Percentiles rank a stretch among this genome's conserved stretches.
Conservation (phyloP, 2,329 filamentous ascomycete genomes). For the Claviceps paspali region DNA sequence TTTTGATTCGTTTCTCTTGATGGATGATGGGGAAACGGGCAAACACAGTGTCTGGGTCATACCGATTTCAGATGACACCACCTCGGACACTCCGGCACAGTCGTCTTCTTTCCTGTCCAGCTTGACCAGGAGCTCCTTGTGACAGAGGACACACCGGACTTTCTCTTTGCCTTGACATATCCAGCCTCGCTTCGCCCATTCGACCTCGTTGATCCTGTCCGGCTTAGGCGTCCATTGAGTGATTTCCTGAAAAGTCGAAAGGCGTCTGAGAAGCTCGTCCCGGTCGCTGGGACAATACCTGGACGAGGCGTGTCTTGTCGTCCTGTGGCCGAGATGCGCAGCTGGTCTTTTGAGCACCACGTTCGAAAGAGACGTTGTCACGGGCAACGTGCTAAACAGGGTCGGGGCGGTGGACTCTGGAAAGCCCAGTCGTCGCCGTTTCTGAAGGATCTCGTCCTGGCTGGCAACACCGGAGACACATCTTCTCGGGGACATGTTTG, state of each 20-base stretch:
- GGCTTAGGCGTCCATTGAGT: conserved; percentile 93
- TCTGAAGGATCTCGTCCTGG: conserved; percentile 30
- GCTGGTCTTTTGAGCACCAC: conserved; percentile 3
- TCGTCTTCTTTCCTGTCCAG: conserved; percentile 46
- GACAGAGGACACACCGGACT: conserved; percentile 74
- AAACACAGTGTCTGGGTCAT: too few species aligned
- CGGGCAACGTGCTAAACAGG: conserved; percentile 8
- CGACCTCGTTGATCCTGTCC: conserved; percentile 68
- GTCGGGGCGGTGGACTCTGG: conserved; percentile 24
- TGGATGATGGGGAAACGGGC: too few species aligned
- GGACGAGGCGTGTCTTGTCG: conserved; percentile 21
- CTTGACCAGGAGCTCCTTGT: conserved; percentile 70
- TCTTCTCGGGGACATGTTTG: conserved; percentile 11
- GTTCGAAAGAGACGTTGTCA: conserved; percentile 9
- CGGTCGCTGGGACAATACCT: conserved; percentile 82
- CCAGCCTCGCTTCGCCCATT: conserved; percentile 93
- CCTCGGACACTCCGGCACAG: conserved; percentile 36
- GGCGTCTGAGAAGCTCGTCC: conserved; percentile 60
- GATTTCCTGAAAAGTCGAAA: conserved; percentile 81
- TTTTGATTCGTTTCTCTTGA: too few species aligned
- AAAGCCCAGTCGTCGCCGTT: conserved; percentile 36
- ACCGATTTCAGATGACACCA: conserved; percentile 45
- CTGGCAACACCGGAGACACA: conserved; percentile 8
- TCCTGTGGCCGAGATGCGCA: conserved; percentile 6
- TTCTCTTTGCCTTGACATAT: conserved; percentile 69